phyloP scores from a whole-genome alignment of 768 basidiomycete species.

The Phlegmacium glaucopus region DNA sequence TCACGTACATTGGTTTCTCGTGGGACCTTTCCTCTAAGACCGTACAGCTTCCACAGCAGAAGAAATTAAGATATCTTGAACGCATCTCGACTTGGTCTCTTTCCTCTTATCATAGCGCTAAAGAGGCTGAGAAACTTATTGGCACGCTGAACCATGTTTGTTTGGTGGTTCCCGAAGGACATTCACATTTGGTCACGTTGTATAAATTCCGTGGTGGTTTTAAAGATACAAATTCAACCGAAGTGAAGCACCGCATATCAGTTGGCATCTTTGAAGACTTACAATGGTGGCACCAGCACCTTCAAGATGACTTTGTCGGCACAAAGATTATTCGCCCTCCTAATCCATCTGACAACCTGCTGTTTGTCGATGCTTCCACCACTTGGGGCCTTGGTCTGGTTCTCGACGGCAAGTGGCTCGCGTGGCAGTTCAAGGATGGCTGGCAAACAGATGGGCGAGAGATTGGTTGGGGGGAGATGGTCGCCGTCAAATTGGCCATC shows the following conservation, averaged over 20 bases:
- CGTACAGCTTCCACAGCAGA: slow-evolving; percentile 20
- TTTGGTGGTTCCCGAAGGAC: slow-evolving; percentile 23
- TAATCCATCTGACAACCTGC: slow-evolving; percentile 8
- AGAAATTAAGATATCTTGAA: slow-evolving; percentile 7
- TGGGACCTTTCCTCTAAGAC: slow-evolving; percentile 8
- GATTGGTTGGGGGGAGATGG: slow-evolving; percentile 29
- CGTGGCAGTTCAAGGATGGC: slow-evolving; percentile 17
- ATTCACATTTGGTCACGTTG: too few species aligned
- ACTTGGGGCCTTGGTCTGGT: slow-evolving; percentile 37
- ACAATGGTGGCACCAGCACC: slow-evolving; percentile 19
- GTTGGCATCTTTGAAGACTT: slow-evolving; percentile 20
- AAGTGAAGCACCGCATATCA: background rate
- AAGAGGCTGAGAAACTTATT: slow-evolving; percentile 22
- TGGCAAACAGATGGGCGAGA: slow-evolving; percentile 13
- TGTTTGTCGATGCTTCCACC: slow-evolving; percentile 37
- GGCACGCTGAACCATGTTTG: slow-evolving; percentile 35
- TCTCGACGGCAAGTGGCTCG: slow-evolving; percentile 25
- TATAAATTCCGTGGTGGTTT: slow-evolving; percentile 25
- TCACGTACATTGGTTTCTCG: slow-evolving; percentile 12
- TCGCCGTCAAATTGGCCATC: slow-evolving; percentile 25
- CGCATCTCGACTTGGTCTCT: slow-evolving; percentile 6
- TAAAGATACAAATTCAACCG: slow-evolving; percentile 17
- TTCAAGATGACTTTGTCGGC: slow-evolving; percentile 7
- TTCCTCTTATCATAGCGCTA: slow-evolving; percentile 11
- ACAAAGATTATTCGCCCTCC: slow-evolving; percentile 8